Base-by-base conservation (phyloP, 768 basidiomycete species). In the Mycena metata region DNA sequence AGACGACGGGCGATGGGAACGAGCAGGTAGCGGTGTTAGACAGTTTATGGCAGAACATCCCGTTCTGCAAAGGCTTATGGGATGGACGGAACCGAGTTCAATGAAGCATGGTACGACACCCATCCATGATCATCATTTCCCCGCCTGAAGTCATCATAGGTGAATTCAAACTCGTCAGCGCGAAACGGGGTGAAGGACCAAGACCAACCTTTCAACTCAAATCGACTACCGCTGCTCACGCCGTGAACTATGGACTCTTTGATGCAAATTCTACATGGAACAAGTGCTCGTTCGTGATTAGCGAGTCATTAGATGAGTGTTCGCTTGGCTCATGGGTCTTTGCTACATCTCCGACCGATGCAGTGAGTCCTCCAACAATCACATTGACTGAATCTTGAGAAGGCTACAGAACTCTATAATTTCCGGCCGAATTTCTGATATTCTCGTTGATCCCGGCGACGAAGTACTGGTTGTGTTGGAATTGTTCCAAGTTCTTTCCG, bases 261-360 rank as follows among this genome's bases (percentile, higher is more conserved):
- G 49, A 50, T 5, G 11, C 49, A 24, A 11, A 50, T 23, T 50
- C 49, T 7, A 24, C 26, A 24, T 50, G 49, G 49, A 50, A 50
- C 49, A 50, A 50, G 49, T 50, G 49, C 49, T 50, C 49, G 7
- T 50, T 24, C 26, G 49, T 50, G 49, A 50, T 50, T 30, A 50
- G 49, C 49, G 49, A 50, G 49, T 50, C 49, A 26, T 24, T 50
- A 24, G 49, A 50, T 50, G 49, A 50, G 49, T 50, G 49, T 24
- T 50, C 26, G 2, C 49, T 50, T 2, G 49, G 49, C 49, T 50
- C 49, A 24, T 50, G 49, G 49, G 49, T 50, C 11, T 50, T 50
- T 50, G 49, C 49, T 23, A 24, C 49, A 50, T 50, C 49, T 50
- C 49, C 24, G 49, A 50, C 49, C 24, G 49, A 23, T 30, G 24